Conservation (phyloP, 306 rosid genomes). For the Gleditsia sinensis region DNA sequence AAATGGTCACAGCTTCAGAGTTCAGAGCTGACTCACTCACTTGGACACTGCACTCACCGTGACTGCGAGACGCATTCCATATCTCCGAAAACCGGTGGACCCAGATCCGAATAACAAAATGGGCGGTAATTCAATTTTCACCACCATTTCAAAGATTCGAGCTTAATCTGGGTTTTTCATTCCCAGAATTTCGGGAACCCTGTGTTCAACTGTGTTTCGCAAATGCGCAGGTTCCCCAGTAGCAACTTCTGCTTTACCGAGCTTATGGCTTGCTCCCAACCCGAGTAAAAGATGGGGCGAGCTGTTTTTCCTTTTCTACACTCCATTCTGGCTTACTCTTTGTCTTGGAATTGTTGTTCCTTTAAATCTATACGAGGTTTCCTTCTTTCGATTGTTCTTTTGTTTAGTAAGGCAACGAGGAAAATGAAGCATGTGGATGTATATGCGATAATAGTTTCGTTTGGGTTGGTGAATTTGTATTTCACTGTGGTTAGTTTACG, state of each 20-base stretch:
- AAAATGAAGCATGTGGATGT: neutral
- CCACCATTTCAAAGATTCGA: neutral
- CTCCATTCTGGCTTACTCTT: conserved; percentile 96
- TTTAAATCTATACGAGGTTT: conserved; percentile 86
- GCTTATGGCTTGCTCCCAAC: conserved; percentile 74
- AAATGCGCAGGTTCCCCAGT: conserved; percentile 39
- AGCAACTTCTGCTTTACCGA: conserved; percentile 30
- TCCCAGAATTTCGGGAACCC: neutral
- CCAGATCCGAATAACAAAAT: conserved; percentile 32
- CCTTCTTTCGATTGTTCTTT: neutral
- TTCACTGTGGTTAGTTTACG: neutral
- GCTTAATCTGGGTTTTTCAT: neutral
- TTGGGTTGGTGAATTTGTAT: neutral
- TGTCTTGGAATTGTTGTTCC: conserved; percentile 91
- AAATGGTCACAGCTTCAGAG: neutral
- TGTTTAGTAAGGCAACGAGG: neutral
- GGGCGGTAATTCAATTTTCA: conserved; percentile 42
- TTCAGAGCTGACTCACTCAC: neutral
- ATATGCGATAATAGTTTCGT: neutral
- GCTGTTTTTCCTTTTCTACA: conserved; percentile 78
- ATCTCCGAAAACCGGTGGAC: neutral
- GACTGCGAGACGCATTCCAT: neutral
- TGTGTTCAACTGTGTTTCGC: neutral
- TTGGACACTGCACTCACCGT: too few species aligned
- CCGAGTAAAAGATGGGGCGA: conserved; percentile 98